phyloP scores from a whole-genome alignment of 1,139 yeast genomes.

The Chernovozyma aurita region DNA sequence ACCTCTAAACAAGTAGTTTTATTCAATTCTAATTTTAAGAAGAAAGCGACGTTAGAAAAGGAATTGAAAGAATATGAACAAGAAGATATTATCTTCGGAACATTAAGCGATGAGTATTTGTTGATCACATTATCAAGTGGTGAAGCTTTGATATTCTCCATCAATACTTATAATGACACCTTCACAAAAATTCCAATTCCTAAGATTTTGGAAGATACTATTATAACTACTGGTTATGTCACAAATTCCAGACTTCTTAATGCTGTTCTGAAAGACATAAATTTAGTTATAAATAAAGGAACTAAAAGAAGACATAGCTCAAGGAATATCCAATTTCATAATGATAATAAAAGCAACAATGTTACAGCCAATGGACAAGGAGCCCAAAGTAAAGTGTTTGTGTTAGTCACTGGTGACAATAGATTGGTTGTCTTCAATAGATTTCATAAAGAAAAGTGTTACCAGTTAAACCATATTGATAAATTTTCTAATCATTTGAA shows the following conservation, averaged over 20 bases:
- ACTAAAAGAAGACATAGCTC: constrained; percentile 31
- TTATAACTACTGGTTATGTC: constrained; percentile 67
- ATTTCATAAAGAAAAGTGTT: constrained; percentile 63
- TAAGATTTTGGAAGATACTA: constrained; percentile 50
- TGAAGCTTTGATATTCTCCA: constrained; percentile 46
- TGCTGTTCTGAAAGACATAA: constrained; percentile 40
- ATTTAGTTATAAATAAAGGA: constrained; percentile 26
- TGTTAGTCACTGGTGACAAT: constrained; percentile 74
- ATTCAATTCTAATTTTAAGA: constrained; percentile 61
- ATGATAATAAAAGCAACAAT: constrained; percentile 6
- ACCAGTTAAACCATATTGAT: constrained; percentile 57
- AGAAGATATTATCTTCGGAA: constrained; percentile 52
- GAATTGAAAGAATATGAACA: constrained; percentile 25
- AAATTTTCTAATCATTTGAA: constrained; percentile 51
- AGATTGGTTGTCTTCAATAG: constrained; percentile 61
- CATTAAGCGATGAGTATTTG: constrained; percentile 46
- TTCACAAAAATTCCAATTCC: constrained; percentile 43
- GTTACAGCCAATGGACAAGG: constrained; percentile 12
- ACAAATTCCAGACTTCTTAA: constrained; percentile 40
- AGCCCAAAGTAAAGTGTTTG: constrained; percentile 47
- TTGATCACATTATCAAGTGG: constrained; percentile 55
- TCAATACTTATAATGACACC: constrained; percentile 38
- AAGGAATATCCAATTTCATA: no score
- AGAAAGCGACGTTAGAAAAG: constrained; percentile 28
- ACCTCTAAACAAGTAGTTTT: constrained; percentile 63